Evolutionary conservation across 2,329 filamentous ascomycete species (phyloP).

Genomic region (Ilyonectria mors-panacis): DNA sequence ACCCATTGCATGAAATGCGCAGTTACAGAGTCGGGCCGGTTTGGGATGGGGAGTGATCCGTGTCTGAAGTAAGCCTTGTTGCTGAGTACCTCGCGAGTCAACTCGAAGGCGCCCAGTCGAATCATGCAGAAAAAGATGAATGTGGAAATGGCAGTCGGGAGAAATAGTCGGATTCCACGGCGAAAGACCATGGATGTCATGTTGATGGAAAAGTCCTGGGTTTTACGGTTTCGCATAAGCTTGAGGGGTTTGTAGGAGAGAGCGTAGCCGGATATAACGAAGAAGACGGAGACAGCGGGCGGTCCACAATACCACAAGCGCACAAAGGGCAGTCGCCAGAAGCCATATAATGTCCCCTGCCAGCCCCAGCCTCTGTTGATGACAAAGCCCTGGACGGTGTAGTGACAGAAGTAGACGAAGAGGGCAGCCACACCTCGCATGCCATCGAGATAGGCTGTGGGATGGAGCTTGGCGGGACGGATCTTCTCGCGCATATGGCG

Average conservation of each 20-base stretch:
- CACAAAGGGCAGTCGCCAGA: conserved; percentile 68
- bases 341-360: conserved; percentile 59
- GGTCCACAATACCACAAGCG: conserved; percentile 69
- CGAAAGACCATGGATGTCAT: conserved; percentile 67
- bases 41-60: conserved; percentile 57
- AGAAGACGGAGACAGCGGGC: conserved; percentile 73
- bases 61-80: conserved; percentile 57
- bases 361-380: conserved; percentile 67
- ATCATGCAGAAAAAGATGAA: conserved; percentile 62
- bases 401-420: conserved; percentile 71
- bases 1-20: conserved; percentile 63
- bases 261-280: conserved; percentile 74
- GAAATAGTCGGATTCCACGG: conserved; percentile 65
- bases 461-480: conserved; percentile 58
- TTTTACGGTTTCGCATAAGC: conserved; percentile 55
- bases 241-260: conserved; percentile 67
- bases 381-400: conserved; percentile 65
- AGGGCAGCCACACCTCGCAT: conserved; percentile 70
- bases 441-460: conserved; percentile 71
- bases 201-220: conserved; percentile 58
- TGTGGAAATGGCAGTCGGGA: conserved; percentile 66
- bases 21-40: conserved; percentile 50
- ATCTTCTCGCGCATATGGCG: conserved; percentile 58
- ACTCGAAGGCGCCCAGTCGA: conserved; percentile 63
- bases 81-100: conserved; percentile 62